phyloP scores from a whole-genome alignment of 75 land plant species.

The Gnetum montanum region DNA sequence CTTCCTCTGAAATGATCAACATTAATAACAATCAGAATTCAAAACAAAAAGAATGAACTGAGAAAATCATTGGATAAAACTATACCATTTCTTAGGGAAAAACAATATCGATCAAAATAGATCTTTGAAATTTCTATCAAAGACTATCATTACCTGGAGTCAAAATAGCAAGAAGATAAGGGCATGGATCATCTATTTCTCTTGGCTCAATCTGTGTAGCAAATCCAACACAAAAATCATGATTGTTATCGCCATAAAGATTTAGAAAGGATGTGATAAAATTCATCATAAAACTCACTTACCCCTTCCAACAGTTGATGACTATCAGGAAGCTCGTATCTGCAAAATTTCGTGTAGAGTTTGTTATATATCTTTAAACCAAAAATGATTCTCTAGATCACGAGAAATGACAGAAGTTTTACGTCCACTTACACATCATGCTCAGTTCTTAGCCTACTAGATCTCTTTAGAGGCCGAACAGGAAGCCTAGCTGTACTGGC shows the following conservation, averaged over 20 bases:
- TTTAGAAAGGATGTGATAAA: no score
- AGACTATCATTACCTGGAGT: conserved; percentile 72
- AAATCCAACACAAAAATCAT: no score
- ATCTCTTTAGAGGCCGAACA: conserved; percentile 79
- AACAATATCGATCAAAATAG: no score
- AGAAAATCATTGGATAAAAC: no score
- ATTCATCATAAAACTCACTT: no score
- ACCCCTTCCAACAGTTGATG: conserved; percentile 64
- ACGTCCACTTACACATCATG: conserved; percentile 99
- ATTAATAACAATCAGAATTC: background rate
- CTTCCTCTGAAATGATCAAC: conserved; percentile 34
- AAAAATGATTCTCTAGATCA: no score
- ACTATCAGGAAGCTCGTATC: conserved; percentile 70
- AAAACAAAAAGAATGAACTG: background rate
- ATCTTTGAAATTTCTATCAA: no score
- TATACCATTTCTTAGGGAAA: no score
- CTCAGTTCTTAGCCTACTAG: conserved; percentile 83
- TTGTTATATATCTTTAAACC: no score
- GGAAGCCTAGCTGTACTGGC: conserved; percentile 76
- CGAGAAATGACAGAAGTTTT: background rate
- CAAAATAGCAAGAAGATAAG: conserved; percentile 73
- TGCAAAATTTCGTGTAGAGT: conserved; percentile 13
- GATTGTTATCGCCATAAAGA: no score
- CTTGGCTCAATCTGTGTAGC: conserved; percentile 43
- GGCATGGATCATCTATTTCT: conserved; percentile 70